phyloP scores from a whole-genome alignment of 1,284 basidiomycete genomes.

The Tetrapyrgos nigripes region DNA sequence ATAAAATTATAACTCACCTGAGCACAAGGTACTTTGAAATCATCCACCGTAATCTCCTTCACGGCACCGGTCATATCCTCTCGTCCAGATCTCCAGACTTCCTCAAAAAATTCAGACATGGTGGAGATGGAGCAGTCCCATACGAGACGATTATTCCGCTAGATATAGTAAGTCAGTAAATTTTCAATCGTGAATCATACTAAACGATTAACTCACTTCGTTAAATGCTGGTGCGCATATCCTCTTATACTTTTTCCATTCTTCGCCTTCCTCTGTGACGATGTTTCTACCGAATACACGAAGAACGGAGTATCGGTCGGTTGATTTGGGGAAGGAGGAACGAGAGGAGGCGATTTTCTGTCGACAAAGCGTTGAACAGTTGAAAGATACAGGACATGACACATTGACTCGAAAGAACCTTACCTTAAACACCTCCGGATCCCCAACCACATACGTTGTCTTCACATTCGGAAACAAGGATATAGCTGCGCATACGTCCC shows the following conservation, averaged over 20 bases:
- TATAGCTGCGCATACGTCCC: constrained; percentile 6
- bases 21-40: constrained; percentile 46
- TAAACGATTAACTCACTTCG: constrained; percentile 31
- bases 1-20: constrained; percentile 43
- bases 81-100: constrained; percentile 41
- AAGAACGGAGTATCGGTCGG: constrained; percentile 35
- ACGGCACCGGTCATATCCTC: constrained; percentile 5
- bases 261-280: constrained; percentile 48
- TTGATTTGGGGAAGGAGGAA: constrained; percentile 38
- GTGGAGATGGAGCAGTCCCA: constrained; percentile 58
- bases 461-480: not conserved
- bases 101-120: constrained; percentile 45
- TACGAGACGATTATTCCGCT: constrained; percentile 62
- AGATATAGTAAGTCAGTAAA: not conserved
- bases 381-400: not conserved
- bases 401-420: no score
- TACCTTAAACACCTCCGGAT: not conserved
- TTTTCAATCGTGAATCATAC: not conserved
- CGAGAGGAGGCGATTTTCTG: constrained; percentile 1
- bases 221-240: constrained; percentile 45
- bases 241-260: constrained; percentile 50
- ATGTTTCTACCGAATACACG: constrained; percentile 46
- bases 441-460: not conserved
- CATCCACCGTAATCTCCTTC: constrained; percentile 37
- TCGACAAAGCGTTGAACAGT: not conserved